Conservation (phyloP, 805 yeast genomes). For the Spathaspora passalidarum region DNA sequence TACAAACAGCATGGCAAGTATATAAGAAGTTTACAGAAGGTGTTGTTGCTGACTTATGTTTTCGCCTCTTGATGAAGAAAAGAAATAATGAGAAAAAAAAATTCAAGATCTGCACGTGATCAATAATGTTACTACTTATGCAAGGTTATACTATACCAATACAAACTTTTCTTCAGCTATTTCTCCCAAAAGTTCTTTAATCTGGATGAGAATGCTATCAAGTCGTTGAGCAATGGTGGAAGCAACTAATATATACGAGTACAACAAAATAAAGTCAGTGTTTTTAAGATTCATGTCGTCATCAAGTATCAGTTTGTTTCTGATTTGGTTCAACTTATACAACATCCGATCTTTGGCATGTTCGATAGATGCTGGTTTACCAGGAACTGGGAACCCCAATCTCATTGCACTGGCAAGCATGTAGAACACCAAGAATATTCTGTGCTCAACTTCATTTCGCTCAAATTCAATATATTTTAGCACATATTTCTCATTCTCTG, state of each 20-base stretch:
- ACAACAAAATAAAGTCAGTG: conserved; percentile 74
- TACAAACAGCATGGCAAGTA: conserved; percentile 24
- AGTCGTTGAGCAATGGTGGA: conserved; percentile 64
- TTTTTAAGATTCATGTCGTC: conserved; percentile 39
- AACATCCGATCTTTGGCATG: conserved; percentile 71
- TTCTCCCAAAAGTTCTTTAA: conserved; percentile 62
- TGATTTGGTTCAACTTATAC: conserved; percentile 57
- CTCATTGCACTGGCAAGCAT: conserved; percentile 74
- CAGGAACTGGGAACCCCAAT: conserved; percentile 74
- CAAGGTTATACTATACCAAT: conserved; percentile 26
- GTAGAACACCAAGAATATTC: conserved; percentile 74
- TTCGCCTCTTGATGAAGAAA: background rate
- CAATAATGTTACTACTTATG: background rate
- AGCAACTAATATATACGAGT: conserved; percentile 72
- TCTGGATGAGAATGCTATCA: conserved; percentile 50
- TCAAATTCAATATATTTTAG: conserved; percentile 54
- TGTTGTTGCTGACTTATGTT: background rate
- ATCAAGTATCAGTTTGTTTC: conserved; percentile 29
- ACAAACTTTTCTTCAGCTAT: conserved; percentile 62
- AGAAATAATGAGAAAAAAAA: background rate
- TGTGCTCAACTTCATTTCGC: conserved; percentile 64
- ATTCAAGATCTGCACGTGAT: background rate
- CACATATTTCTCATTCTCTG: conserved; percentile 52
- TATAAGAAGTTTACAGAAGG: background rate
- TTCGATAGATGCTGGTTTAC: conserved; percentile 71